These are phyloP conservation scores for Penicillium crustosum DNA, from an alignment of 2,329 filamentous ascomycete genomes.

Conservation along the genomic window DNA sequence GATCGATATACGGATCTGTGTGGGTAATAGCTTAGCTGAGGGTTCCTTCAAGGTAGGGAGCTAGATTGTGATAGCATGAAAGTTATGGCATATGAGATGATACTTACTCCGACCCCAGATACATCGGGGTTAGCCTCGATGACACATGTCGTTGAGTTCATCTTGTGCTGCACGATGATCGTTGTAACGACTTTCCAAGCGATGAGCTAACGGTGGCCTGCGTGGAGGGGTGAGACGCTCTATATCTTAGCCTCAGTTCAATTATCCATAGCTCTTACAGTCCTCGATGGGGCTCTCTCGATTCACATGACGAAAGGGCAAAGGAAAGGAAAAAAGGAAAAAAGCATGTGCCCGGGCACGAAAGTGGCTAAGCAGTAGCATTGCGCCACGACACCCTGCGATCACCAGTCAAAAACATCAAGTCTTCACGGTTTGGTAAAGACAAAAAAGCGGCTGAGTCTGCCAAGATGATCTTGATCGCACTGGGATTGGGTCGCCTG, in stretches of 20 bases:
- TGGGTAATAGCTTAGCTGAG: not conserved
- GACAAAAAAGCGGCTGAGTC: not conserved
- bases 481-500: conserved; percentile 13
- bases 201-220: not conserved
- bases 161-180: not conserved
- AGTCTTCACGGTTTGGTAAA: not conserved
- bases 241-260: not conserved
- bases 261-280: not conserved
- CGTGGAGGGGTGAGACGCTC: not conserved
- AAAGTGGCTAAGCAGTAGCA: conserved; percentile 3
- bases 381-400: conserved; percentile 3
- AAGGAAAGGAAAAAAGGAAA: not conserved
- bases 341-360: not conserved
- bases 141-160: conserved; percentile 17
- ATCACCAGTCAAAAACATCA: not conserved
- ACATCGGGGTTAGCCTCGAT: conserved; percentile 20
- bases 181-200: not conserved
- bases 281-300: not conserved
- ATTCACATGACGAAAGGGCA: not conserved
- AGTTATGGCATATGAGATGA: not conserved
- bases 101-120: conserved; percentile 17
- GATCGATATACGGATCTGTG: conserved; percentile 20
- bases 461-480: not conserved
- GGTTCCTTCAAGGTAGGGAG: not conserved
- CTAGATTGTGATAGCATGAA: not conserved